Conservation (phyloP, 2,329 filamentous ascomycete genomes). For the Aphanoascus verrucosus region DNA sequence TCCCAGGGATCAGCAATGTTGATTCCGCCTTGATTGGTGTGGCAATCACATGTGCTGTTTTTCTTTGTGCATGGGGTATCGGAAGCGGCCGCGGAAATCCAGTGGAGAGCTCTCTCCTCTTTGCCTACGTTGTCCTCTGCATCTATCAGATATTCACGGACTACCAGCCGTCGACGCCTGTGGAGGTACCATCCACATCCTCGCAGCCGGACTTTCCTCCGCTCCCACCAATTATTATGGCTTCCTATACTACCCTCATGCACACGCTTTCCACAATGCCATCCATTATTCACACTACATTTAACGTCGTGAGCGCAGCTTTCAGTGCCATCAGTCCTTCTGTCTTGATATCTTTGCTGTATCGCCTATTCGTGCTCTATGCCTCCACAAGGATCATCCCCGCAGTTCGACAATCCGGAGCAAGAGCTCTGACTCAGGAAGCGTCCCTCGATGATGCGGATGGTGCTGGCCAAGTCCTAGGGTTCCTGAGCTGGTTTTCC, state of each 20-base stretch:
- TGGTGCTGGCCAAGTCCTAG: constrained; percentile 66
- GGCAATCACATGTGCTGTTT: constrained; percentile 82
- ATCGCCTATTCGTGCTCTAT: constrained; percentile 90
- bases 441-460: constrained; percentile 77
- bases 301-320: constrained; percentile 79
- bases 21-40: constrained; percentile 89
- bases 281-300: constrained; percentile 67
- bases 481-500: constrained; percentile 84
- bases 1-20: constrained; percentile 83
- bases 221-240: constrained; percentile 96
- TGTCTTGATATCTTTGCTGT: constrained; percentile 87
- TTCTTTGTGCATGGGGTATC: constrained; percentile 88
- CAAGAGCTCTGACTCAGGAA: constrained; percentile 70
- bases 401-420: constrained; percentile 77
- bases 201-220: constrained; percentile 73
- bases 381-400: constrained; percentile 92
- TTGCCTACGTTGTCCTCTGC: constrained; percentile 96
- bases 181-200: constrained; percentile 44
- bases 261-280: constrained; percentile 76
- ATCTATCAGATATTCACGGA: constrained; percentile 99
- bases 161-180: constrained; percentile 70
- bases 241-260: constrained; percentile 84
- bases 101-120: constrained; percentile 86
- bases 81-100: constrained; percentile 88
- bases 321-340: constrained; percentile 93